A percentile compares a stretch with the other conserved stretches of the same genome.
These are phyloP conservation scores for Actinomortierella ambigua DNA, from an alignment of 371 early-diverging fungal genomes.

Conservation along the genomic window DNA sequence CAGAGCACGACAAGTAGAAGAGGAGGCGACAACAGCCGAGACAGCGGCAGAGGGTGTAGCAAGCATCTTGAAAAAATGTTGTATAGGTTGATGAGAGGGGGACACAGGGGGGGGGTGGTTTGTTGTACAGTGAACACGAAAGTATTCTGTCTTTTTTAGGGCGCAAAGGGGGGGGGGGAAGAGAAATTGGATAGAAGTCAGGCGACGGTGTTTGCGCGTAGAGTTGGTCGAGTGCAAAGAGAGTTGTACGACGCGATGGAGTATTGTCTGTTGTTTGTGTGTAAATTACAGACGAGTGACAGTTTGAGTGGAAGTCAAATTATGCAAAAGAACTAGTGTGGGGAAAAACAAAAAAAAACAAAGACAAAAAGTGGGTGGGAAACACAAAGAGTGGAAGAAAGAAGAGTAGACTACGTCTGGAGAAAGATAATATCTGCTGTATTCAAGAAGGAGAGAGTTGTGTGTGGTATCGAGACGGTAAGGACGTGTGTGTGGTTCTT, in stretches of 20 bases:
- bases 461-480: too few relatives aligned
- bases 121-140: background rate
- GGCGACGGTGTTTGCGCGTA: slow-evolving; percentile 3
- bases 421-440: slow-evolving; percentile 13
- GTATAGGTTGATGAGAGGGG: background rate
- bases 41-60: background rate
- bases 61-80: background rate
- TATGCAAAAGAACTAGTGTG: background rate
- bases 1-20: slow-evolving; percentile 35
- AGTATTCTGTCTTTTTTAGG: too few relatives aligned
- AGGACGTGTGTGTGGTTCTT: background rate
- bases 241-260: background rate
- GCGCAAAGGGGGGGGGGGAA: background rate
- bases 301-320: background rate
- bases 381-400: background rate
- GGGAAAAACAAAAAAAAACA: background rate
- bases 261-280: slow-evolving; percentile 1
- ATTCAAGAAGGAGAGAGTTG: too few relatives aligned
- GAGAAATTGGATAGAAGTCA: background rate
- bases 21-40: background rate
- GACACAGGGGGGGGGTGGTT: background rate
- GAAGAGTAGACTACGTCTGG: slow-evolving; percentile 45
- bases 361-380: background rate
- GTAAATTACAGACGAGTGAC: too few relatives aligned
- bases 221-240: background rate